A percentile compares a stretch with the other conserved stretches of the same genome.
Evolutionary conservation across 1,139 yeast genomes (phyloP).

Genomic region (Komagataea norvegica): DNA sequence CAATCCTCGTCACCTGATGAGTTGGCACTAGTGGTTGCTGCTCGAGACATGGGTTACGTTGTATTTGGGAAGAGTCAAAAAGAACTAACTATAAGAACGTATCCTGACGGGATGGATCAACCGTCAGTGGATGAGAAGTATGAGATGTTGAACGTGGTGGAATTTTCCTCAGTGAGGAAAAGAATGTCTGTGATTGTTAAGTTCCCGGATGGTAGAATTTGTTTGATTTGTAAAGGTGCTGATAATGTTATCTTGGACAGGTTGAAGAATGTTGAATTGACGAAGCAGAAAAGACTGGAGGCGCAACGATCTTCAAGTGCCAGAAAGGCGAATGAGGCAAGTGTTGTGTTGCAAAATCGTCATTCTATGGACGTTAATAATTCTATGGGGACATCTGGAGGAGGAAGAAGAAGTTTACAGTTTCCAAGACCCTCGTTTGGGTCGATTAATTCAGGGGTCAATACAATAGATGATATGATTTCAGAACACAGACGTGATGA

Average conservation of each 20-base stretch:
- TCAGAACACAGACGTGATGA: constrained; percentile 43
- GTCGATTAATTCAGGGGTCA: constrained; percentile 27
- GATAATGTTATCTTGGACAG: constrained; percentile 87
- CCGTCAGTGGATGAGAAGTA: constrained; percentile 64
- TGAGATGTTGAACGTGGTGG: constrained; percentile 73
- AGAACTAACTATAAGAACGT: constrained; percentile 62
- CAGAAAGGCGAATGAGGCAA: constrained; percentile 79
- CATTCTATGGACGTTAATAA: constrained; percentile 26
- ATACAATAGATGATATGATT: constrained; percentile 54
- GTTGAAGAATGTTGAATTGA: constrained; percentile 53
- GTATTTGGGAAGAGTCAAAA: constrained; percentile 64
- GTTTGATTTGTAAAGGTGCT: constrained; percentile 90
- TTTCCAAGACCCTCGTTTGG: constrained; percentile 22
- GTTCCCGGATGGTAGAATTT: constrained; percentile 75
- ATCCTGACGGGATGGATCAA: constrained; percentile 73
- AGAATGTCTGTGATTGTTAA: constrained; percentile 87
- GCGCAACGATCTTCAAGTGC: constrained; percentile 54
- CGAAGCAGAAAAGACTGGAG: constrained; percentile 57
- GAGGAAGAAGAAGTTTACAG: constrained; percentile 25
- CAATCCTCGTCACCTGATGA: constrained; percentile 98
- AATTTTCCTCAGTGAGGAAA: constrained; percentile 82
- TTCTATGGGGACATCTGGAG: constrained; percentile 1
- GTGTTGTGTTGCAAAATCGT: constrained; percentile 55
- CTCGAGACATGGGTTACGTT: constrained; percentile 87
- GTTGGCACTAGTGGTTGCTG: constrained; percentile 87